phyloP scores from a whole-genome alignment of 305 asterid genomes.

The Fraxinus baroniana region DNA sequence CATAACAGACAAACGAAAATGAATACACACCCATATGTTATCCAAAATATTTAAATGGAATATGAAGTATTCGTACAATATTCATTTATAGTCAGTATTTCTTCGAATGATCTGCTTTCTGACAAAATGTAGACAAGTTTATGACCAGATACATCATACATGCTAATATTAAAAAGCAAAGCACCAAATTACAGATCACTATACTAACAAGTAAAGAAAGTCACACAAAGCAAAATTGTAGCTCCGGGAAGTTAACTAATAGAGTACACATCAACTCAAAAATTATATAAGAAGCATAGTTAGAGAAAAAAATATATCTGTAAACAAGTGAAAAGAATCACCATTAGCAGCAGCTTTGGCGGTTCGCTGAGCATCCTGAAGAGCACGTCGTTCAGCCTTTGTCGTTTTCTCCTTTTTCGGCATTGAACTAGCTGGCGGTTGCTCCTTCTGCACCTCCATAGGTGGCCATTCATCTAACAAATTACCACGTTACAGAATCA shows the following conservation, averaged over 20 bases:
- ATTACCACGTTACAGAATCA: neutral
- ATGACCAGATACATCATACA: neutral
- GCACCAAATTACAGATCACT: neutral
- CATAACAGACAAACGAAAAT: neutral
- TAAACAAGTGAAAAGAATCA: constrained; percentile 13
- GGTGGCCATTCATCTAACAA: constrained; percentile 43
- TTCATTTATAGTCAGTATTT: neutral
- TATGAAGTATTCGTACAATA: neutral
- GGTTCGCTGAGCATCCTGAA: constrained; percentile 92
- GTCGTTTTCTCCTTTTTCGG: constrained; percentile 72
- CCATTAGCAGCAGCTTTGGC: constrained; percentile 86
- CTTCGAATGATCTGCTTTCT: neutral
- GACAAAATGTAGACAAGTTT: neutral
- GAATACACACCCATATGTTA: neutral
- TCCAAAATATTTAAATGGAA: neutral
- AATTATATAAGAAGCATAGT: neutral
- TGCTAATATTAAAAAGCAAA: neutral
- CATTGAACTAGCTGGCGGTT: constrained; percentile 40
- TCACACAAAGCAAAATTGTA: neutral
- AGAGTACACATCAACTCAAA: neutral
- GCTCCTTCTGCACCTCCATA: constrained; percentile 47
- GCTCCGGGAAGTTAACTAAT: neutral
- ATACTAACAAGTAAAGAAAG: neutral
- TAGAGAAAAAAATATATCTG: neutral
- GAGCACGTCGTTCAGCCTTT: constrained; percentile 88